A percentile compares a stretch with the other conserved stretches of the same genome.
phyloP scores from a whole-genome alignment of 352 stramenopile genomes.

The Phytopythium ostracodes region DNA sequence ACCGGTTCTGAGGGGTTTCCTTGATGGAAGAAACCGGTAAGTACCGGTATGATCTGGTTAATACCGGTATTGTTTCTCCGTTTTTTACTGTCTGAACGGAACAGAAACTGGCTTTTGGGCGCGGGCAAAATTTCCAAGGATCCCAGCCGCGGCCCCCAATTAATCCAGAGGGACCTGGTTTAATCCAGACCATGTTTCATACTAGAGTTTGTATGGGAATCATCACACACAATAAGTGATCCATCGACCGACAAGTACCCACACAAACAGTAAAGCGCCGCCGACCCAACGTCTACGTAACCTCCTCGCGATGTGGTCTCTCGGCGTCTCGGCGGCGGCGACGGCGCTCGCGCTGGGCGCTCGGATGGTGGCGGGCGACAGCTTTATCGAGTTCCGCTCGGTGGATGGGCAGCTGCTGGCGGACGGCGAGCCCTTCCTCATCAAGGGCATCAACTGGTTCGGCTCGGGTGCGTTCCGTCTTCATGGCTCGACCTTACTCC shows the following conservation, averaged over 20 bases:
- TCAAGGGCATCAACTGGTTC: conserved; percentile 79
- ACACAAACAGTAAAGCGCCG: too few species aligned
- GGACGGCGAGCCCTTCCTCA: conserved; percentile 47
- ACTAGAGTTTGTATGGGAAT: not conserved
- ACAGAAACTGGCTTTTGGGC: not conserved
- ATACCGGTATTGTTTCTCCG: not conserved
- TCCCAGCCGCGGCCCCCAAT: not conserved
- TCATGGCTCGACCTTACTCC: not conserved
- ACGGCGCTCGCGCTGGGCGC: not conserved
- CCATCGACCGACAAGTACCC: too few species aligned
- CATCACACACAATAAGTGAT: too few species aligned
- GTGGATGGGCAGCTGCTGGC: conserved; percentile 50
- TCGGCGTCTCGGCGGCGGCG: not conserved
- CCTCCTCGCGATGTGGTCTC: not conserved
- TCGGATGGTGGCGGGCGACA: conserved; percentile 7
- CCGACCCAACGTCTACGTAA: too few species aligned
- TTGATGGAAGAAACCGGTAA: not conserved
- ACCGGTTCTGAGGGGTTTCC: too few species aligned
- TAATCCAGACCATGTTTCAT: too few species aligned
- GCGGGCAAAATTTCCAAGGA: not conserved
- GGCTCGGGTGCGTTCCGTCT: conserved; percentile 32
- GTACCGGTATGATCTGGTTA: not conserved
- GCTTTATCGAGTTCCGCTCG: conserved; percentile 61
- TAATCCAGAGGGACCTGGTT: not conserved
- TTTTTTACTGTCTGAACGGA: conserved; percentile 1